Evolutionary conservation across 495 filamentous ascomycete species (phyloP), one percentile per base, ranked within the genome.

Genomic region (Podospora anserina): DNA sequence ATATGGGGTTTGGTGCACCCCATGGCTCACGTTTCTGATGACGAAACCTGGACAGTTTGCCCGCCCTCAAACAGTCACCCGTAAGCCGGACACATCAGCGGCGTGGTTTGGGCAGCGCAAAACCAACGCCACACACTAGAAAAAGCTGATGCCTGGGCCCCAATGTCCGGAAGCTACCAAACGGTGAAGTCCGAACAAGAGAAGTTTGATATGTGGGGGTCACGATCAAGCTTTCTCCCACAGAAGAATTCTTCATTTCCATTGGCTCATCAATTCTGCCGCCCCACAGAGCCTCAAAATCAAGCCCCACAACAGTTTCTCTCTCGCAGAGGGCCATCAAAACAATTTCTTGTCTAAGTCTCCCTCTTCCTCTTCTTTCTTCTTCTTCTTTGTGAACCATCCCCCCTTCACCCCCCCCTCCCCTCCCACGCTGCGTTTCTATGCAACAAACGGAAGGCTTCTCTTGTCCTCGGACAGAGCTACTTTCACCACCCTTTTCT

Each of bases 391-490:
- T 82, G 69, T 78, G 84, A 92, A 92, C 39, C 39, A 90, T 88
- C 61, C 59, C 15, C 88, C 89, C 89, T 92, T 87, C 89, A 94
- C 87, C 89, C 94, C 92, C 89, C 89, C 92, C 87, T 89, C 94
- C 92, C 90, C 88, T 86, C 88, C 92, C 97, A 92, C 87, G 93
- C 94, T 92, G 92, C 93, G 92, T 95, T 96, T 98, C 93, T 96
- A 95, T 97, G 94, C 93, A 88, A 93, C 94, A 93, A 84, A 97
- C 91, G 86, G 89, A 91, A 85, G 81, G 69, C 73, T 72, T 69
- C 61, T 74, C 76, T 75, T 71, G 74, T 68, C 76, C 72, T 80
- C 77, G 78, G 77, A 68, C 39, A 71, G 23, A 23, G 23, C 70
- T 68, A 27, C 28, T 61, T 69, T 76, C 23, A 23, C 23, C 76